A percentile compares a stretch with the other conserved stretches of the same genome.
Evolutionary conservation across 23 red algal species (phyloP).

Genomic region (Gracilaria domingensis): DNA sequence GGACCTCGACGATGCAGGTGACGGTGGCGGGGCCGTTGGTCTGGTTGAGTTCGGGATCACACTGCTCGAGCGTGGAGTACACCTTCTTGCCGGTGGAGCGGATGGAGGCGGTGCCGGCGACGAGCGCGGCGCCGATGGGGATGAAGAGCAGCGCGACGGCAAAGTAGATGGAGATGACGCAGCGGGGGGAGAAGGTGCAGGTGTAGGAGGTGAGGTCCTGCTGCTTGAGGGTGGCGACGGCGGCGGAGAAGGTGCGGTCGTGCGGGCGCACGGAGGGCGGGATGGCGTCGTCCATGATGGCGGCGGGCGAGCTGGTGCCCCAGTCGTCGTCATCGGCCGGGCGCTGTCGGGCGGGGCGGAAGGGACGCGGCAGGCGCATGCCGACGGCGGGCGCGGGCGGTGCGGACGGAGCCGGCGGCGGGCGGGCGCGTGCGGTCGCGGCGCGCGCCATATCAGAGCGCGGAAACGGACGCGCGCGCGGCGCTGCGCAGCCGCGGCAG

Average conservation of each 20-base stretch:
- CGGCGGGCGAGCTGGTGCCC: slow-evolving; percentile 38
- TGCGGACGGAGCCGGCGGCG: not conserved
- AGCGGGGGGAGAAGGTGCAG: slow-evolving; percentile 55
- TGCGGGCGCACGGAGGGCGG: not conserved
- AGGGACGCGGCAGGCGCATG: slow-evolving; percentile 45
- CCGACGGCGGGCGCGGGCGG: not conserved
- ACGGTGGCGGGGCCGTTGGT: not conserved
- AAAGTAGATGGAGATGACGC: slow-evolving; percentile 67
- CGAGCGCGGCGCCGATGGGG: slow-evolving; percentile 49
- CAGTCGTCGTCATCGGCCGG: slow-evolving; percentile 54
- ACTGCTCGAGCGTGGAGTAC: not conserved
- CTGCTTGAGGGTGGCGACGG: slow-evolving; percentile 45
- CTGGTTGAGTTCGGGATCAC: not conserved
- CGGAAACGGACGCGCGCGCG: not conserved
- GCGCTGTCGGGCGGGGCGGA: slow-evolving; percentile 20
- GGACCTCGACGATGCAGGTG: slow-evolving; percentile 33
- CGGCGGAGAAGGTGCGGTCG: not conserved
- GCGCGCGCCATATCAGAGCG: not conserved
- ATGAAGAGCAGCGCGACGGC: slow-evolving; percentile 52
- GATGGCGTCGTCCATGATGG: slow-evolving; percentile 24
- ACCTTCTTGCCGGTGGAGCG: slow-evolving; percentile 12
- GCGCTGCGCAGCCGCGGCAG: not conserved
- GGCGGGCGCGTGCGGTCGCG: not conserved
- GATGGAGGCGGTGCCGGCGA: slow-evolving; percentile 39
- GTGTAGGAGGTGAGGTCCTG: slow-evolving; percentile 68